Base-by-base conservation (phyloP, 2,329 filamentous ascomycete genomes). In the Pseudogymnoascus sp. region DNA sequence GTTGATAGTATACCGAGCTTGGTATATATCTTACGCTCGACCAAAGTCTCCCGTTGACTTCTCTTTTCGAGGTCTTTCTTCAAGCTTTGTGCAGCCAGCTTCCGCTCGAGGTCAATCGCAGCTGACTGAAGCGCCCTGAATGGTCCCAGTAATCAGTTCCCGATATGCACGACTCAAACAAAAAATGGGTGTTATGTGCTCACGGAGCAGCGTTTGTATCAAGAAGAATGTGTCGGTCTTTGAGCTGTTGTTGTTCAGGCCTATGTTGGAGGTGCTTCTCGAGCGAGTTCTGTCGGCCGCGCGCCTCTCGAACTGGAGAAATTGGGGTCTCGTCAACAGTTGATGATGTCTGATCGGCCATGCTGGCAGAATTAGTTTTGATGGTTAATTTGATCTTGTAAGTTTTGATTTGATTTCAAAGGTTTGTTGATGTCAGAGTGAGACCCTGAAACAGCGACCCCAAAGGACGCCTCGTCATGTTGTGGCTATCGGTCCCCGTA, bases 201-300 rank as follows among this genome's bases (percentile, higher is more conserved):
- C 78, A 88, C 82, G 87, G 87, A 50, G 87, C 87, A 68, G 85
- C 84, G 69, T 79, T 86, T 2, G 85, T 88, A 70, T 88, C 83
- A 4, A 88, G 79, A 61, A 90, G 74, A 67, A 90, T 90, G 71
- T 89, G 83, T 66, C 84, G 78, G 68, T 88, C 83, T 76, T 87
- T 89, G 65, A 90, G 77, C 66, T 89, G 87, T 72, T 88, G 79
- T 13, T 76, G 71, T 60, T 82, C 84, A 23, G 89, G 89, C 42
- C 91, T 88, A 70, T 87, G 84, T 74, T 87, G 83, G 62, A 91
- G 80, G 71, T 90, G 85, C 70, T 87, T 85, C 75, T 90, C 87
- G 11, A 92, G 81, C 3, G 88, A 91, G 78, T 90, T 87, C 74
- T 83, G 84, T 70, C 85, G 82, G 44, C 73, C 78, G 23, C 76